These are phyloP conservation scores for Aquanectria penicillioides DNA, from an alignment of 2,329 filamentous ascomycete genomes.

Conservation along the genomic window DNA sequence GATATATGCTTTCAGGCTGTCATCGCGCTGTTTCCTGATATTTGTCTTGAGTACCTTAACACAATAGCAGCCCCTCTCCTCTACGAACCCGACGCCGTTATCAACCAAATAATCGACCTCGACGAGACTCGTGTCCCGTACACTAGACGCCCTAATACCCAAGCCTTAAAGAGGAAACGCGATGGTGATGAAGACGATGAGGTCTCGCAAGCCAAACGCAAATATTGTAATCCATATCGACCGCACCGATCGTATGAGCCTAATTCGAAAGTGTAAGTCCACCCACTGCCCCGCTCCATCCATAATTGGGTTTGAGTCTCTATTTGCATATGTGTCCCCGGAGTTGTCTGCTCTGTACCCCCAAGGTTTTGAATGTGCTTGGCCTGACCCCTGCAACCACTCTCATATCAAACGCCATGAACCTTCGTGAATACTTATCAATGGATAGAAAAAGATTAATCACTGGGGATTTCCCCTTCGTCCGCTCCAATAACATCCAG, in stretches of 20 bases:
- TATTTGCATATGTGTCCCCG: not conserved
- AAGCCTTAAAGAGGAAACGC: constrained; percentile 55
- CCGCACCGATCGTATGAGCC: not conserved
- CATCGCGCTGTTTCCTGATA: constrained; percentile 54
- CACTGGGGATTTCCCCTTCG: constrained; percentile 34
- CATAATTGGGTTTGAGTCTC: not conserved
- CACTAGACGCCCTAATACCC: constrained; percentile 39
- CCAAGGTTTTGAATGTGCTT: not conserved
- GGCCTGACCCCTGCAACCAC: not conserved
- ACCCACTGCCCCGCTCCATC: not conserved
- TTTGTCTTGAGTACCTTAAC: constrained; percentile 52
- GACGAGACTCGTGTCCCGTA: constrained; percentile 52
- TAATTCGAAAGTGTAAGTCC: constrained; percentile 24
- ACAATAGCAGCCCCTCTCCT: constrained; percentile 37
- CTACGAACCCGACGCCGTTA: constrained; percentile 45
- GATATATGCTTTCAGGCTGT: constrained; percentile 30
- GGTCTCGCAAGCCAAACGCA: constrained; percentile 26
- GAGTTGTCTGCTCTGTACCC: not conserved
- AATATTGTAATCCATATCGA: constrained; percentile 17
- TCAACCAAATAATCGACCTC: constrained; percentile 53
- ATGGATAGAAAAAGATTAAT: constrained; percentile 29
- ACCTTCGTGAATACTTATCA: constrained; percentile 17
- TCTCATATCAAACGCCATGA: not conserved
- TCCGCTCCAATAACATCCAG: constrained; percentile 25
- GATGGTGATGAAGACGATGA: constrained; percentile 34